phyloP scores from a whole-genome alignment of 2,329 filamentous ascomycete genomes.

The Claviceps sp. region DNA sequence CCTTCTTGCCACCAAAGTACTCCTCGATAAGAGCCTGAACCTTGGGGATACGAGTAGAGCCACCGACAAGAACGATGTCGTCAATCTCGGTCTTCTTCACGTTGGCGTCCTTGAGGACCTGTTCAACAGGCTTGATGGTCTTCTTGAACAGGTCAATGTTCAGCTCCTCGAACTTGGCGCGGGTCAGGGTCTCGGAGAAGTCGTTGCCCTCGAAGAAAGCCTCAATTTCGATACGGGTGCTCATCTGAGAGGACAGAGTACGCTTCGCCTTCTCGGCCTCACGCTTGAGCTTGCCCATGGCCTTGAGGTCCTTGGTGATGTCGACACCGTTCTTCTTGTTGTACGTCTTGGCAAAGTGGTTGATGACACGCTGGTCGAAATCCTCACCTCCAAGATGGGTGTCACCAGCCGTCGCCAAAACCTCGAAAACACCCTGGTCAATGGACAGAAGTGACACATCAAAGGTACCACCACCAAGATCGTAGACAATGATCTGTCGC shows the following conservation, averaged over 20 bases:
- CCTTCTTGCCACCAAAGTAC: conserved; percentile 91
- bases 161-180: conserved; percentile 98
- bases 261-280: conserved; percentile 99
- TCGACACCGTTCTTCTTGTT: conserved; percentile 97
- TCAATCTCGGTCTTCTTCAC: conserved; percentile 90
- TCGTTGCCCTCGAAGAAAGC: conserved; percentile 93
- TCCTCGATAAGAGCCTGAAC: conserved; percentile 89
- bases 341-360: conserved; percentile 91
- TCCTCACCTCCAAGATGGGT: conserved; percentile 97
- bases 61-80: conserved; percentile 95
- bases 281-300: conserved; percentile 99
- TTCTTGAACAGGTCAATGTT: conserved; percentile 99
- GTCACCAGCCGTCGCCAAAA: conserved; percentile 88
- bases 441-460: conserved; percentile 90
- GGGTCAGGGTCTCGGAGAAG: conserved; percentile 95
- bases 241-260: conserved; percentile 88
- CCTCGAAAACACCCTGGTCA: conserved; percentile 86
- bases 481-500: conserved; percentile 83
- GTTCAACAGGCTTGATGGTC: conserved; percentile 96
- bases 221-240: conserved; percentile 90
- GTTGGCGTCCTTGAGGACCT: conserved; percentile 97
- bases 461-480: conserved; percentile 88
- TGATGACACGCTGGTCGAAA: conserved; percentile 96
- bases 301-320: conserved; percentile 86
- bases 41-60: conserved; percentile 98